Conservation (phyloP, 2,329 filamentous ascomycete genomes). For the Allantophomopsis lycopodina region DNA sequence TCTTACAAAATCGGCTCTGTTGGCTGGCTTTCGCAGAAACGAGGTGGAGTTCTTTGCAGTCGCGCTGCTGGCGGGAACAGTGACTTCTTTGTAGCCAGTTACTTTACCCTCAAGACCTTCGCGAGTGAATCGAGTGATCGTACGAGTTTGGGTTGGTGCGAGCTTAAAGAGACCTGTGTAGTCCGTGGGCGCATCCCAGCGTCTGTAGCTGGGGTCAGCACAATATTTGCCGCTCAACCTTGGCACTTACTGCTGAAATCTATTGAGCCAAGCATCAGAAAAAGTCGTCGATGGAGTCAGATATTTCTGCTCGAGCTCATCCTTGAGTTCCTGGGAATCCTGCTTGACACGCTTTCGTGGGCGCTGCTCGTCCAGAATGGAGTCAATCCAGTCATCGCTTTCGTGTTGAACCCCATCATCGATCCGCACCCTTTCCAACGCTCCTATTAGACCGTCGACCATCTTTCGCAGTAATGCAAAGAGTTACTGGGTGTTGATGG, state of each 20-base stretch:
- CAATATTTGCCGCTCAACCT: constrained; percentile 2
- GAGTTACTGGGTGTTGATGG: not conserved
- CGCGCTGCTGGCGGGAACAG: constrained; percentile 74
- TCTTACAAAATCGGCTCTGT: constrained; percentile 78
- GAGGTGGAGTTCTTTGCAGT: constrained; percentile 95
- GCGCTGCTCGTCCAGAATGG: constrained; percentile 38
- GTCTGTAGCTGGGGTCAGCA: constrained; percentile 19
- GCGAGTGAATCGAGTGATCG: constrained; percentile 82
- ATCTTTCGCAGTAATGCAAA: constrained; percentile 6
- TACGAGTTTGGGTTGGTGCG: constrained; percentile 82
- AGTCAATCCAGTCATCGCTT: constrained; percentile 35
- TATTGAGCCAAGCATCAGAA: constrained; percentile 75
- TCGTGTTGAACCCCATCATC: constrained; percentile 12
- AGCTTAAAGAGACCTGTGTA: constrained; percentile 77
- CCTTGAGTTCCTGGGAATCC: constrained; percentile 50
- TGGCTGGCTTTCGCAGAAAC: constrained; percentile 71
- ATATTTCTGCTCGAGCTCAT: constrained; percentile 61
- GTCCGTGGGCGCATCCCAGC: constrained; percentile 73
- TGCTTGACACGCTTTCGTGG: constrained; percentile 34
- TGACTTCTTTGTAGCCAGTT: constrained; percentile 88
- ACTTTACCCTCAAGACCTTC: constrained; percentile 88
- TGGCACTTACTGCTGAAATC: constrained; percentile 56
- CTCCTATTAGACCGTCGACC: constrained; percentile 25
- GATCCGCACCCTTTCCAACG: constrained; percentile 37
- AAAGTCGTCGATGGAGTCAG: constrained; percentile 70